Evolutionary conservation across 1,284 basidiomycete species (phyloP), one percentile per base, ranked within the genome.

Genomic region (Tilletiopsis washingtonensis): DNA sequence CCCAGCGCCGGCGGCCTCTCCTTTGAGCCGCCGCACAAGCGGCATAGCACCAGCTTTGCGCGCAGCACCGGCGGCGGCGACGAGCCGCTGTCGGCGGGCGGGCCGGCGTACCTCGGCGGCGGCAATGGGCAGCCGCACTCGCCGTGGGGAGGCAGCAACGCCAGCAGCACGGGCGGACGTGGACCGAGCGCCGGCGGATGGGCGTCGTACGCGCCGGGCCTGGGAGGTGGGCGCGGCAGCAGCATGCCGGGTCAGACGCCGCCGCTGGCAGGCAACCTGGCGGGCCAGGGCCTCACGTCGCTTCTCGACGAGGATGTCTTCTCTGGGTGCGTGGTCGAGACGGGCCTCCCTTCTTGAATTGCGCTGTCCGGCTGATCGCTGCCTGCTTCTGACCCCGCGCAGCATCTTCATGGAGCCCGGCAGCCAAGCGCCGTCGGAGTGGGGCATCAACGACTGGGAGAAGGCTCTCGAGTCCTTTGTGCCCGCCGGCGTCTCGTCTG

Each of bases 31-130:
- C 44, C 44, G 15, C 12, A 26, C 21, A 45, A 45, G 24, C 19
- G 44, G 23, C 44, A 45, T 21, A 15, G 27, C 7, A 47, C 46
- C 4, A 47, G 46, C 46, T 47, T 47, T 47, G 46, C 32, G 32
- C 32, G 32, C 32, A 17, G 32, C 17, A 12, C 32, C 17, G 32
- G n/a, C n/a, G n/a, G n/a, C n/a, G n/a, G n/a, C n/a, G n/a, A n/a
- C n/a, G n/a, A n/a, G n/a, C n/a, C n/a, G n/a, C n/a, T n/a, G n/a
- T n/a, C n/a, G n/a, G n/a, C n/a, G n/a, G n/a, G n/a, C n/a, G n/a
- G n/a, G n/a, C n/a, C n/a, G n/a, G n/a, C n/a, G n/a, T n/a, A n/a
- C n/a, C n/a, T n/a, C n/a, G n/a, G n/a, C n/a, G n/a, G n/a, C n/a
- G n/a, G n/a, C n/a, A n/a, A n/a, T n/a, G n/a, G n/a, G n/a, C n/a